These are phyloP conservation scores for Ustilago loliicola DNA, from an alignment of 1,284 basidiomycete species.

Conservation along the genomic window DNA sequence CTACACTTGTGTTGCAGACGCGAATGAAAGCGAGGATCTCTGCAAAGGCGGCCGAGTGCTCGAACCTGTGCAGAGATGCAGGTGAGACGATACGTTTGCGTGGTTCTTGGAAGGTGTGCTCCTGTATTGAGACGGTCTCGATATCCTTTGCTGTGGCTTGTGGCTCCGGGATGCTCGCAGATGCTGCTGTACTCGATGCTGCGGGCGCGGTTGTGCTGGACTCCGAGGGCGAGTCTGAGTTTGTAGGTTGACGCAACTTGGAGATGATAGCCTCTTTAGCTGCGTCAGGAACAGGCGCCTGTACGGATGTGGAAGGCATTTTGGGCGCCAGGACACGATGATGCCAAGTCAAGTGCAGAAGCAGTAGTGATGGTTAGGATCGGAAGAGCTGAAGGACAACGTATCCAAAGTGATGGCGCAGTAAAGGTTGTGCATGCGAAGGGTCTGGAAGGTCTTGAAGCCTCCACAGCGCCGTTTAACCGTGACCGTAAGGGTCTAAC, in stretches of 20 bases:
- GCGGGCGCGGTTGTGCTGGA: neutral
- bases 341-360: neutral
- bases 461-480: too few species aligned
- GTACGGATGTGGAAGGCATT: slow-evolving; percentile 20
- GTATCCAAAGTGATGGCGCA: neutral
- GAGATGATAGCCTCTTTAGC: slow-evolving; percentile 41
- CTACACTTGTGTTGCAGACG: slow-evolving; percentile 81
- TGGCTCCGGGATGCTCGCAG: neutral
- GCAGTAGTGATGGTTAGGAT: neutral
- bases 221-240: slow-evolving; percentile 4
- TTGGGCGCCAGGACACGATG: neutral
- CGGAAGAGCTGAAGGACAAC: neutral
- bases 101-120: slow-evolving; percentile 61
- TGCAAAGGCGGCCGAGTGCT: slow-evolving; percentile 79
- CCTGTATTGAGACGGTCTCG: slow-evolving; percentile 15
- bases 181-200: slow-evolving; percentile 7
- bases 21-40: slow-evolving; percentile 82
- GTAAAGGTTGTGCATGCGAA: too few species aligned
- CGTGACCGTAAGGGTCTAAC: neutral
- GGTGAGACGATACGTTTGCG: slow-evolving; percentile 84
- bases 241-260: slow-evolving; percentile 27
- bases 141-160: slow-evolving; percentile 25
- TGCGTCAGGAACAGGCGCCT: slow-evolving; percentile 22
- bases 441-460: too few species aligned
- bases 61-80: slow-evolving; percentile 85